phyloP scores from a whole-genome alignment of 2,329 filamentous ascomycete species.

The Colletotrichum caudatum region DNA sequence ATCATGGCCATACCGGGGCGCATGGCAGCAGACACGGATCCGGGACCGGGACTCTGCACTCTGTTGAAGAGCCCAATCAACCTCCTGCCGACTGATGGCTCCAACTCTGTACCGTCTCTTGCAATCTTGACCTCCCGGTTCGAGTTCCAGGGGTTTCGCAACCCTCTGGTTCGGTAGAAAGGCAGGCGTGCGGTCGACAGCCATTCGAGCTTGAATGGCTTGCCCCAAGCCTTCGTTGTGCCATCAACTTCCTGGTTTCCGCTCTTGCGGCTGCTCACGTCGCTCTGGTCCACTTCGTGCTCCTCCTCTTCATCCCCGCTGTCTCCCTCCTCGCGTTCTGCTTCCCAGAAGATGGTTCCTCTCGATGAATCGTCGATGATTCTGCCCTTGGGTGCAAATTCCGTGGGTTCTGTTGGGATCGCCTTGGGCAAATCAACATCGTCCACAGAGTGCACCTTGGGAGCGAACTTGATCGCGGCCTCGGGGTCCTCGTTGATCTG shows the following conservation, averaged over 20 bases:
- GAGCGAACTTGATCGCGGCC: conserved; percentile 76
- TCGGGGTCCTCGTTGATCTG: conserved; percentile 82
- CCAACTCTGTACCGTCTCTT: conserved; percentile 91
- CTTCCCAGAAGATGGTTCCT: conserved; percentile 98
- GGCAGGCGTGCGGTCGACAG: conserved; percentile 84
- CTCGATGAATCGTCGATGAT: conserved; percentile 93
- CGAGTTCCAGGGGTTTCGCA: conserved; percentile 94
- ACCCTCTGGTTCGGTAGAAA: conserved; percentile 87
- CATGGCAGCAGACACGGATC: conserved; percentile 46
- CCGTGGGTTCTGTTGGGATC: conserved; percentile 82
- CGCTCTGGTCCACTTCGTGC: conserved; percentile 59
- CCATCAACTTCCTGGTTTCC: conserved; percentile 56
- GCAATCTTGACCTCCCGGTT: conserved; percentile 97
- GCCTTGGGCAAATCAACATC: conserved; percentile 80
- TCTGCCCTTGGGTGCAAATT: conserved; percentile 81
- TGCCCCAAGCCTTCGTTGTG: conserved; percentile 80
- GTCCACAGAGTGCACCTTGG: conserved; percentile 69
- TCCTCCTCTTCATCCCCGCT: conserved; percentile 61
- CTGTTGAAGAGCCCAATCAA: conserved; percentile 84
- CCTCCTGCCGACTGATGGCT: conserved; percentile 81
- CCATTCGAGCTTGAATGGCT: conserved; percentile 93
- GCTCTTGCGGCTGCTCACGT: conserved; percentile 48
- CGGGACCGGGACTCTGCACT: conserved; percentile 54
- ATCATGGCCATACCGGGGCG: conserved; percentile 52
- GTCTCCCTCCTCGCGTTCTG: conserved; percentile 69